phyloP scores from a whole-genome alignment of 1,284 basidiomycete genomes.

The Rhodotorula sp. region DNA sequence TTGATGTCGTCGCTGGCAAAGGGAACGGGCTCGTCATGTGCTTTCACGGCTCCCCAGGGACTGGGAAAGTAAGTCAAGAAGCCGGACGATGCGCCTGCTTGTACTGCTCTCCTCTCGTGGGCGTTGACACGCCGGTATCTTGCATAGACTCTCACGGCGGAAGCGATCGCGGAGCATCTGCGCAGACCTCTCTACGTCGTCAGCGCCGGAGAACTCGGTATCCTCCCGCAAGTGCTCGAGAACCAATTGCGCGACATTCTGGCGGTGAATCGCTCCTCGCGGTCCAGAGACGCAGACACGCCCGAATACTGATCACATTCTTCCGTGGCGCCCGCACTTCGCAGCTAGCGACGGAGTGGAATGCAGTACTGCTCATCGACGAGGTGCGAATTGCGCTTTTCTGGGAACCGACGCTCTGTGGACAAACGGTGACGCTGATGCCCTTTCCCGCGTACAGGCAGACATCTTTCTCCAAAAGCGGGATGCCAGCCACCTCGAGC shows the following conservation, averaged over 20 bases:
- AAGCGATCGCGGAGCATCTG: slow-evolving; percentile 35
- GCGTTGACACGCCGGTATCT: not conserved
- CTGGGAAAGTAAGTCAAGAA: slow-evolving; percentile 18
- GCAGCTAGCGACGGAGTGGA: slow-evolving; percentile 34
- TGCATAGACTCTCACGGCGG: slow-evolving; percentile 13
- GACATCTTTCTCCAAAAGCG: slow-evolving; percentile 37
- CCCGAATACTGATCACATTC: too few species aligned
- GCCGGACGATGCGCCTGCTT: not conserved
- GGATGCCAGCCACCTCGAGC: slow-evolving; percentile 22
- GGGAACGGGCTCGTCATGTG: slow-evolving; percentile 37
- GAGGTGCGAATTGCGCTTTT: slow-evolving; percentile 2
- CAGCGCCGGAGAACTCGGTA: slow-evolving; percentile 32
- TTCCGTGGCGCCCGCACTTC: not conserved
- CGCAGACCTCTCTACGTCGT: slow-evolving; percentile 33
- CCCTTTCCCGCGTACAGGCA: slow-evolving; percentile 4
- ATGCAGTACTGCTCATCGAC: slow-evolving; percentile 38
- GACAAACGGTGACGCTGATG: too few species aligned
- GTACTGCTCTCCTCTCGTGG: too few species aligned
- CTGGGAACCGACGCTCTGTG: too few species aligned
- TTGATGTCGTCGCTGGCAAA: slow-evolving; percentile 34
- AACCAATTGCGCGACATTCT: slow-evolving; percentile 22
- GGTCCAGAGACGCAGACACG: too few species aligned
- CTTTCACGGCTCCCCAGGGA: slow-evolving; percentile 22
- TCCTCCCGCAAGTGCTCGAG: slow-evolving; percentile 22
- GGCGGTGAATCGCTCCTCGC: not conserved